These are phyloP conservation scores for Verticillium dahliae DNA, from an alignment of 2,329 filamentous ascomycete genomes.

Conservation along the genomic window DNA sequence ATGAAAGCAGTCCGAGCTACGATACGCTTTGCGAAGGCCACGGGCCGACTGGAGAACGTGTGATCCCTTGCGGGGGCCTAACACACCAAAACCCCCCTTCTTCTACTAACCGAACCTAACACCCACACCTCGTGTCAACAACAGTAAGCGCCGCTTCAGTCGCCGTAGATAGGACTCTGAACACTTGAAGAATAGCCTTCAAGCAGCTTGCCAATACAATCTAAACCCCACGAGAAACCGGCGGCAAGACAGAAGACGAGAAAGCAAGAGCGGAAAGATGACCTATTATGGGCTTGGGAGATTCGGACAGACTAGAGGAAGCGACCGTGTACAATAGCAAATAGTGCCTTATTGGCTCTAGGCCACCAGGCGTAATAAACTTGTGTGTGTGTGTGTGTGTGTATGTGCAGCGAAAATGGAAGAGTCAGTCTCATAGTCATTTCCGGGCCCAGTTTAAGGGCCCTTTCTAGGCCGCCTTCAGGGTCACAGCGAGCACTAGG, in stretches of 20 bases:
- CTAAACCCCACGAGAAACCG: neutral
- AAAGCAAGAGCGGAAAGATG: neutral
- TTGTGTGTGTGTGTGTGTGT: slow-evolving; percentile 1
- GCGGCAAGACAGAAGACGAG: neutral
- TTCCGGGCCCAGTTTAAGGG: too few species aligned
- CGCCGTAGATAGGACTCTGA: slow-evolving; percentile 9
- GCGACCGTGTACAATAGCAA: neutral
- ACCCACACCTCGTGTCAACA: slow-evolving; percentile 1
- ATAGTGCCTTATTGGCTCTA: neutral
- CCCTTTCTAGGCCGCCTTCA: too few species aligned
- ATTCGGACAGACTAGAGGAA: neutral
- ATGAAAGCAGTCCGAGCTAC: slow-evolving; percentile 19
- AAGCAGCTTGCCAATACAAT: slow-evolving; percentile 10
- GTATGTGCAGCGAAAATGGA: too few species aligned
- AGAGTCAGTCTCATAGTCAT: too few species aligned
- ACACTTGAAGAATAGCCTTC: slow-evolving; percentile 12
- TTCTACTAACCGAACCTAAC: slow-evolving; percentile 2
- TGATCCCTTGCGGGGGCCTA: neutral
- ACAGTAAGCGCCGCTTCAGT: neutral
- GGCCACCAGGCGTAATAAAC: neutral
- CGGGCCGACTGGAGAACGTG: slow-evolving; percentile 14
- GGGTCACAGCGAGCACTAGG: too few species aligned
- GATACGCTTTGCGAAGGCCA: slow-evolving; percentile 21
- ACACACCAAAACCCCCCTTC: neutral
- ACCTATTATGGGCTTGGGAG: too few species aligned